A percentile compares a stretch with the other conserved stretches of the same genome.
Conservation (phyloP, 192 early-diverging fungal species). For the Physocladia obscura region DNA sequence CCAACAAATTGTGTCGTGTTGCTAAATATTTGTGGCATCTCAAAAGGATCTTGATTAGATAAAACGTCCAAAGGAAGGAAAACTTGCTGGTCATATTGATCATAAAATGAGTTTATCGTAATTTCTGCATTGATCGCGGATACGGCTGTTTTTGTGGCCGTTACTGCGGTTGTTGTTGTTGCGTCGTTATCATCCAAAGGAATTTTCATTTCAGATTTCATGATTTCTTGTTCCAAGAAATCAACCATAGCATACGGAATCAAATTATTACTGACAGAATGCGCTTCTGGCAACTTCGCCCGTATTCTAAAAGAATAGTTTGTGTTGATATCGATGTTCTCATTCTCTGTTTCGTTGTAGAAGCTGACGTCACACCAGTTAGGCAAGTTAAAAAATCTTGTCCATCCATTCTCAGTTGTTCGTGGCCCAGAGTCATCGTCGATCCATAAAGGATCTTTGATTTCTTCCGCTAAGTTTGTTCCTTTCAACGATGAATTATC, state of each 20-base stretch:
- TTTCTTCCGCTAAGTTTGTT: conserved; percentile 23
- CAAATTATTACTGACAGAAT: no score
- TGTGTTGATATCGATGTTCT: neutral
- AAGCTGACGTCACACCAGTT: conserved; percentile 93
- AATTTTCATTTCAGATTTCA: no score
- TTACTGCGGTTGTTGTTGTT: neutral
- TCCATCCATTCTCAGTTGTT: conserved; percentile 26
- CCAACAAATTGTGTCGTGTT: no score
- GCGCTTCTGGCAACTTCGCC: conserved; percentile 83
- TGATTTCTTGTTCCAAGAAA: neutral
- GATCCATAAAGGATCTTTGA: conserved; percentile 54
- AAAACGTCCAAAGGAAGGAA: no score
- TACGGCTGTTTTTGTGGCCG: neutral
- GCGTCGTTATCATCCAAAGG: conserved; percentile 5
- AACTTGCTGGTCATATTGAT: neutral
- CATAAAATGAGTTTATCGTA: neutral
- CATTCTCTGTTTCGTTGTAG: conserved; percentile 58
- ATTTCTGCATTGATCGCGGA: neutral
- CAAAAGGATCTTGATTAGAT: no score
- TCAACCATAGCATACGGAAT: conserved; percentile 75
- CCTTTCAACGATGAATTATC: no score
- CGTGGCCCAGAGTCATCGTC: conserved; percentile 31
- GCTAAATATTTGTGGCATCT: no score
- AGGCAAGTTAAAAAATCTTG: conserved; percentile 68
- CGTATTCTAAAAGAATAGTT: conserved; percentile 56